Evolutionary conservation across 305 asterid species (phyloP), one percentile per base, ranked within the genome.

Genomic region (Lippia alba): DNA sequence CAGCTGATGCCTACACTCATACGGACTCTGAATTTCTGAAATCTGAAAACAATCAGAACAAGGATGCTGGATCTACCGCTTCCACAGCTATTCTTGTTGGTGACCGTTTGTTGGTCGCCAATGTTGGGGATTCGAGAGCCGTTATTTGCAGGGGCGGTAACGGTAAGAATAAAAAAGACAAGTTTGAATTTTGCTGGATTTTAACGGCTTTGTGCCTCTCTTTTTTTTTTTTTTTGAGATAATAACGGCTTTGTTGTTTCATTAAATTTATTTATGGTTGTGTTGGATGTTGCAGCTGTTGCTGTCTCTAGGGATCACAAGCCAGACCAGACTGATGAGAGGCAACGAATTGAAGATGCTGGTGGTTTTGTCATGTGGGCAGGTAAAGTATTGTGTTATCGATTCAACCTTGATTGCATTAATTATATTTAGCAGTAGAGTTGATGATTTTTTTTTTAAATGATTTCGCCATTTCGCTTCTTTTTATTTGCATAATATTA

Each of bases 341-440:
- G 97, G 36, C 92, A 84, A 56, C 83, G 97, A 33, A 91, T 91
- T 75, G 97, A 91, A 81, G 84, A 91, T 67, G 97, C 97, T 69
- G 97, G 97, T 50, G 97, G 97, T n/a, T 91, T 89, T 73, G 97
- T 91, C 58, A 91, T 91, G 97, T 91, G 97, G 97, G 97, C 97
- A 74, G 97, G 97, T 88, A 82, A 33, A 60, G 46, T 4, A 36
- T 36, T 36, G 41, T 36, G 12, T 10, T n/a, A 24, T 7, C 33
- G n/a, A 65, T 57, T 45, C 60, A 16, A 17, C 60, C 45, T 66
- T 36, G 54, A 18, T 49, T 32, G 48, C 24, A n/a, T 39, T 51
- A 56, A 8, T 32, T 50, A 45, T 57, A 20, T 50, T 72, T 62
- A 16, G 24, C n/a, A 49, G 24, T 61, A 16, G 9, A 40, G 30